Conservation (phyloP, 345 rosid species). For the Psidium guajava region DNA sequence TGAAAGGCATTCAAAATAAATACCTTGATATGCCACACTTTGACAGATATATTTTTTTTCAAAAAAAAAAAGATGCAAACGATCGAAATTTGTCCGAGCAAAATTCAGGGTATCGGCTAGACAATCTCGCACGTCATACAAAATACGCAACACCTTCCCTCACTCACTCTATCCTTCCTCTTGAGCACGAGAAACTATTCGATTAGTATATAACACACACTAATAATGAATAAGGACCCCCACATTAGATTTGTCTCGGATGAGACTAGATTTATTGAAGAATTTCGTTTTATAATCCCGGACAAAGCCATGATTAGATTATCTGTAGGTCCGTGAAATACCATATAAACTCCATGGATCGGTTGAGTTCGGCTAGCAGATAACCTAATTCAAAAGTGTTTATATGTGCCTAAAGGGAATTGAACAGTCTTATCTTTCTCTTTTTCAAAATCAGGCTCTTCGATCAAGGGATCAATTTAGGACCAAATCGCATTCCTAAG, state of each 20-base stretch:
- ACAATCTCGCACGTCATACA: background rate
- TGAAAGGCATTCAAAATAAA: background rate
- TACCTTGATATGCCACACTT: background rate
- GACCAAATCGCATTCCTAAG: background rate
- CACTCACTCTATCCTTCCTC: background rate
- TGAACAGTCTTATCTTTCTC: background rate
- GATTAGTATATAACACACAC: background rate
- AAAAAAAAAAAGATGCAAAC: too few relatives aligned
- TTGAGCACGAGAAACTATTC: background rate
- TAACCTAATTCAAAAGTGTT: background rate
- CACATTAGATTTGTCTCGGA: background rate
- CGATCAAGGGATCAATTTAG: background rate
- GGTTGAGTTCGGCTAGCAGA: background rate
- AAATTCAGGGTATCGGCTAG: fast-evolving
- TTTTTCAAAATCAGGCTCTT: background rate
- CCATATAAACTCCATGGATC: background rate
- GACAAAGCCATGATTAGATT: background rate
- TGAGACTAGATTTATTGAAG: background rate
- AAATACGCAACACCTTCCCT: background rate
- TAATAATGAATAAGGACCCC: background rate
- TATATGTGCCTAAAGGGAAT: background rate
- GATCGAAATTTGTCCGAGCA: background rate
- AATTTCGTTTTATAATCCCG: background rate
- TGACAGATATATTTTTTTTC: too few relatives aligned
- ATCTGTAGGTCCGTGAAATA: background rate